Evolutionary conservation across 176 grass and related monocot genomes (phyloP).

Genomic region (Alopecurus myosuroides): DNA sequence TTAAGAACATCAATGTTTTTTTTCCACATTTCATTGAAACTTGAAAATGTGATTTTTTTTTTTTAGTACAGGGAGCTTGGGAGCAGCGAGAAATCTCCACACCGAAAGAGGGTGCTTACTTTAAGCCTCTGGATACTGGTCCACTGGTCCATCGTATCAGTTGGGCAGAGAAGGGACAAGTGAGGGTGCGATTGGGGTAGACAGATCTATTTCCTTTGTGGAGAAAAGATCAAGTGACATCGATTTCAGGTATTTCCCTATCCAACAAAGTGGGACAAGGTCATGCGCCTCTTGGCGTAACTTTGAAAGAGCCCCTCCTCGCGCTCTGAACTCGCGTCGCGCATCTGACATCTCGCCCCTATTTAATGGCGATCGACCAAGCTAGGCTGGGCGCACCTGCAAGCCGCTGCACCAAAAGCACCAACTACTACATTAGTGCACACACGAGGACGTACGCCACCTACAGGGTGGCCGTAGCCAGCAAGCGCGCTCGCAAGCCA

Average conservation of each 20-base stretch:
- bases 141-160: no score
- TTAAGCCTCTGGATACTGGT: no score
- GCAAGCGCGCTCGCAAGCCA: not conserved
- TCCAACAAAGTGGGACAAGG: constrained; percentile 1
- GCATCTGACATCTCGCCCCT: not conserved
- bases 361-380: constrained; percentile 24
- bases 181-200: not conserved
- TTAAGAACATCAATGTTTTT: no score
- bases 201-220: not conserved
- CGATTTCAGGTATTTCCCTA: not conserved
- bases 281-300: constrained; percentile 14
- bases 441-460: not conserved
- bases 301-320: constrained; percentile 22
- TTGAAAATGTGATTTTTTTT: no score
- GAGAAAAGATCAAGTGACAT: not conserved
- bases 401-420: not conserved
- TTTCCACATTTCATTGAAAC: no score
- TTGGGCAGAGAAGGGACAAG: not conserved
- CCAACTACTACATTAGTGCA: not conserved
- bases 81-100: no score
- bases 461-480: not conserved
- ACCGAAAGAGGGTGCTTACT: no score
- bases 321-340: no score
- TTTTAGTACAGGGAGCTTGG: no score
- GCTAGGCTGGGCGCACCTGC: not conserved